Evolutionary conservation across 2,329 filamentous ascomycete species (phyloP), one percentile per base, ranked within the genome.

Genomic region (Gliomastix tumulicola): DNA sequence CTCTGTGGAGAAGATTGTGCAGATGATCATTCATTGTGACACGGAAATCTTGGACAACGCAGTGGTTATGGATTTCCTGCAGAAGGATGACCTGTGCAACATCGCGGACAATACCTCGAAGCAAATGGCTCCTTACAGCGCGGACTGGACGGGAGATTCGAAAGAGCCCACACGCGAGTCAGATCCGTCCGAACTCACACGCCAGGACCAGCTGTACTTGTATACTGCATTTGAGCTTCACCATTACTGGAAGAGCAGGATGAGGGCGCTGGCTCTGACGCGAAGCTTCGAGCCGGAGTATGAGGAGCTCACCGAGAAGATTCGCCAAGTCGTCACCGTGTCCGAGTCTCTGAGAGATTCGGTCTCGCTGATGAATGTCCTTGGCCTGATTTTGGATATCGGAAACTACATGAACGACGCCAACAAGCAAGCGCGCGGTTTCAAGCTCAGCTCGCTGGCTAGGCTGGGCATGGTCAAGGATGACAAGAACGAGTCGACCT

Each of bases 341-440:
- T 90, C 89, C 5, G 90, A 97, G 63, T 85, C 88, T 9, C 67
- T 98, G 37, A 79, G 90, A 33, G 88, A 94, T 55, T 96, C 89
- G 2, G 88, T 94, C 19, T 84, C 88, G 19, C 66, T 98, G 50
- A 95, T 97, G 82, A 96, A 94, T 47, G 88, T 98, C 32, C 77
- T 98, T 39, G 89, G 90, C 41, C 74, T 97, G 43, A 98, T 98
- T 60, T 69, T 98, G 50, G 90, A 96, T 59, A 95, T 98, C 54
- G 92, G 92, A 60, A 98, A 98, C 62, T 98, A 95, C 72, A 98
- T 98, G 92, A 98, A 98, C 69, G 92, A 97, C 56, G 84, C 89
- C 38, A 97, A 96, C 66, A 98, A 98, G 67, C 92, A 97, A 64
- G 92, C 92, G 5, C 86, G 84, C 40, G 92, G 92, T 44, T 98